Base-by-base conservation (phyloP, 2,329 filamentous ascomycete species). In the Alternaria sp. region DNA sequence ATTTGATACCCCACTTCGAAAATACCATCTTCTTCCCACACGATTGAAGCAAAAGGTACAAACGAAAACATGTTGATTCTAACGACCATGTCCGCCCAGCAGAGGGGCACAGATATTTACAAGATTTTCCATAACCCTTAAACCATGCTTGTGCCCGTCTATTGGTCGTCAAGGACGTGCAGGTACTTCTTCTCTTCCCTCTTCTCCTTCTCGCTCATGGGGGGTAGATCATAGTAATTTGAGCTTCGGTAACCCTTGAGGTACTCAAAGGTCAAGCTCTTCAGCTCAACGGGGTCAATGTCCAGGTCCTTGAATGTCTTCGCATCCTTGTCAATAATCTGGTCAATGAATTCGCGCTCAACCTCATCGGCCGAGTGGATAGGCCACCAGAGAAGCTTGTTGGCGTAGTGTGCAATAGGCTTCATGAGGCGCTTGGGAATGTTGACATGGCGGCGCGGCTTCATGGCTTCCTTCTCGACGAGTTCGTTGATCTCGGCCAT, bases 301-400 rank as follows among this genome's bases (percentile, higher is more conserved):
- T 89, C 92, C 50, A 99, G 86, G 77, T 98, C 94, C 82, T 92
- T 92, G 84, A 98, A 97, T 2, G 96, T 98, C 88, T 97, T 98
- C 69, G 96, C 96, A 32, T 86, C 89, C 62, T 89, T 89, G 80
- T 99, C 96, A 77, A 99, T 96, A 72, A 88, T 84, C 81, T 99
- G 96, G 81, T 99, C 92, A 73, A 97, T 88, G 81, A 95, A 97
- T 81, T 99, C 94, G 67, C 91, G 87, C 85, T 97, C 93, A 12
- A 99, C 86, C 80, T 97, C 89, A 75, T 98, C 94, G 43, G 89
- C 88, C 32, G 92, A 94, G 66, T 91, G 85, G 50, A 91, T 89
- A 47, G 90, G 91, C 93, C 93, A 99, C 94, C 94, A 99, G 19
- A 98, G 84, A 51, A 87, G 82, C 78, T 89, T 90, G 87, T 97